Conservation (phyloP, 805 yeast species). For the Candida adriatica region DNA sequence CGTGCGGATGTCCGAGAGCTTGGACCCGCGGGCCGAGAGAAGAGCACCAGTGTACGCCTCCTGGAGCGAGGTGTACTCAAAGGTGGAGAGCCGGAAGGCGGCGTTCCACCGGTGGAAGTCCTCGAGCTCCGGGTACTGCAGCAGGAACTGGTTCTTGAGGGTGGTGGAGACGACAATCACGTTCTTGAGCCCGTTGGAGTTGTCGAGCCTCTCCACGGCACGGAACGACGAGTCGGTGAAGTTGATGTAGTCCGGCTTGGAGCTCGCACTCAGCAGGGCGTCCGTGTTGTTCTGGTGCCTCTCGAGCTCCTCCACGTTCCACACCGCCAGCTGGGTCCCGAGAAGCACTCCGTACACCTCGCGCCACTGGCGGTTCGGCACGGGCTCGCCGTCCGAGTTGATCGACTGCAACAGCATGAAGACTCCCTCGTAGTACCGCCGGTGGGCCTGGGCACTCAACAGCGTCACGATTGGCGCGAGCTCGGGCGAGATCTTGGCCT, state of each 20-base stretch:
- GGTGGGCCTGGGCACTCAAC: slow-evolving; percentile 64
- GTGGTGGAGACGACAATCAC: slow-evolving; percentile 89
- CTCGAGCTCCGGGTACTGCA: slow-evolving; percentile 66
- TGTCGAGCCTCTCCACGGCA: slow-evolving; percentile 59
- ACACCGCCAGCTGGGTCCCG: slow-evolving; percentile 87
- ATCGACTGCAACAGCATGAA: slow-evolving; percentile 68
- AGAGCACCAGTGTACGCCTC: slow-evolving; percentile 96
- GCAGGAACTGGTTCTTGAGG: slow-evolving; percentile 74
- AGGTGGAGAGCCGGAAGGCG: slow-evolving; percentile 73
- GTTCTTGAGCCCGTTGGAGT: slow-evolving; percentile 54
- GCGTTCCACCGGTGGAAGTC: slow-evolving; percentile 73
- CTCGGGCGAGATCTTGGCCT: slow-evolving; percentile 28
- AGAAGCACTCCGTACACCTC: slow-evolving; percentile 89
- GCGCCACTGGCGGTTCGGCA: slow-evolving; percentile 73
- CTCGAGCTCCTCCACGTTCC: slow-evolving; percentile 74
- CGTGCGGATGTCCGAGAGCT: slow-evolving; percentile 79
- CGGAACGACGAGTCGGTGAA: slow-evolving; percentile 85
- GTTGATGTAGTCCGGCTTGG: slow-evolving; percentile 83
- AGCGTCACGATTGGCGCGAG: slow-evolving; percentile 65
- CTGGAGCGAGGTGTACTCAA: slow-evolving; percentile 77
- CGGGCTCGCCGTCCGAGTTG: slow-evolving; percentile 78
- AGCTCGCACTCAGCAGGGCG: slow-evolving; percentile 46
- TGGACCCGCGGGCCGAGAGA: slow-evolving; percentile 83
- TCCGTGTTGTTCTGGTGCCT: slow-evolving; percentile 37
- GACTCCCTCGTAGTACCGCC: slow-evolving; percentile 71